Conservation (phyloP, 2,329 filamentous ascomycete genomes). For the Remersonia thermophila region DNA sequence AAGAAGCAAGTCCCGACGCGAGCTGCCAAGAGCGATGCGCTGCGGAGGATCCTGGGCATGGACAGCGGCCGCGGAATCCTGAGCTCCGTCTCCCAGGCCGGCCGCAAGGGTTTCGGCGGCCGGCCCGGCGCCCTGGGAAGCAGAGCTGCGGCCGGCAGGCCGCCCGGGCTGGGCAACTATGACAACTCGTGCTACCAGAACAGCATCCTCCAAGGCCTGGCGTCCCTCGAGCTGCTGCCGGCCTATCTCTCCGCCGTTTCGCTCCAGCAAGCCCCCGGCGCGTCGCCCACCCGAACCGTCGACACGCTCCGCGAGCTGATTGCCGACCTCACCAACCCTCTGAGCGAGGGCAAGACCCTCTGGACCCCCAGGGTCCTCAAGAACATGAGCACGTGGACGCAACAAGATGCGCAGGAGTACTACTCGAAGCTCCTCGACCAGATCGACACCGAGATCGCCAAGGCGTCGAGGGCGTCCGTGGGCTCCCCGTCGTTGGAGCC, state of each 20-base stretch:
- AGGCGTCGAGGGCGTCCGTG: conserved; percentile 27
- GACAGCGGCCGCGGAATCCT: conserved; percentile 41
- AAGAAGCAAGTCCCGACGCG: conserved; percentile 27
- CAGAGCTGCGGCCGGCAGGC: conserved; percentile 27
- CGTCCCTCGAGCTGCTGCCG: conserved; percentile 59
- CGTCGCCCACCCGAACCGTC: conserved; percentile 22
- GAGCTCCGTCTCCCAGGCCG: conserved; percentile 44
- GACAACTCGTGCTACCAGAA: conserved; percentile 98
- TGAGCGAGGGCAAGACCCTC: conserved; percentile 61
- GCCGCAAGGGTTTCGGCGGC: conserved; percentile 42
- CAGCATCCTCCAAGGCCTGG: conserved; percentile 76
- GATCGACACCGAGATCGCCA: conserved; percentile 63
- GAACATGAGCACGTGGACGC: conserved; percentile 88
- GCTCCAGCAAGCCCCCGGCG: conserved; percentile 19
- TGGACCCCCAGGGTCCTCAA: conserved; percentile 77
- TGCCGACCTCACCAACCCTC: conserved; percentile 52
- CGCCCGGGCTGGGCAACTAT: conserved; percentile 69
- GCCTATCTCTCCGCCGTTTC: conserved; percentile 47
- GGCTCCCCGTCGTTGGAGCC: conserved; percentile 29
- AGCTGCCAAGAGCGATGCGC: conserved; percentile 51
- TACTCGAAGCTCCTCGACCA: conserved; percentile 82
- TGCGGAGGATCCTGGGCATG: conserved; percentile 51
- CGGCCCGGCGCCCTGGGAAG: conserved; percentile 35
- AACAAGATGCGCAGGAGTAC: conserved; percentile 97
- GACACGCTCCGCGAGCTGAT: conserved; percentile 52